Percentiles rank a stretch among this genome's conserved stretches.
Evolutionary conservation across 495 filamentous ascomycete species (phyloP).

Genomic region (Parachaetomium inaequale): DNA sequence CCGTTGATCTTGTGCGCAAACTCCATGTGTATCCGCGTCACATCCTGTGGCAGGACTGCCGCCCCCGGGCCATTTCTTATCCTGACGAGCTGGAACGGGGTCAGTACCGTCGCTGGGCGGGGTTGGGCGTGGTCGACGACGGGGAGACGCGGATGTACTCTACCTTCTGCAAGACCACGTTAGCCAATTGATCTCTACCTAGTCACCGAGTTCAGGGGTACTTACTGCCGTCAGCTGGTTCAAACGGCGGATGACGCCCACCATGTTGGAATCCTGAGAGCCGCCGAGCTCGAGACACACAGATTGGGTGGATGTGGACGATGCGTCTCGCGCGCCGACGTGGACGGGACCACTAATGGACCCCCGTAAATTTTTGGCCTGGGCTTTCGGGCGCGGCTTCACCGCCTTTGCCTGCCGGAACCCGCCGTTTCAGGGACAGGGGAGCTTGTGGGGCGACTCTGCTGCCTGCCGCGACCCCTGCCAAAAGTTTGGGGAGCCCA

Average conservation of each 20-base stretch:
- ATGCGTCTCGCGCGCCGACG: constrained; percentile 12
- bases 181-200: neutral
- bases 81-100: constrained; percentile 56
- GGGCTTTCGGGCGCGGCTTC: constrained; percentile 1
- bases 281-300: constrained; percentile 13
- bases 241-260: constrained; percentile 74
- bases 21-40: constrained; percentile 79
- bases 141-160: constrained; percentile 8
- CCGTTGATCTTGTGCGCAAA: constrained; percentile 63
- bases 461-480: constrained; percentile 22
- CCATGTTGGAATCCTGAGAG: constrained; percentile 56
- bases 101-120: constrained; percentile 20
- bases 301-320: constrained; percentile 11
- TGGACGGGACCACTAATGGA: neutral
- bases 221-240: constrained; percentile 72
- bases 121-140: constrained; percentile 11
- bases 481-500: neutral
- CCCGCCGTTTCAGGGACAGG: neutral
- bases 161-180: constrained; percentile 38
- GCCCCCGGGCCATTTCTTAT: constrained; percentile 78
- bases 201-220: constrained; percentile 22
- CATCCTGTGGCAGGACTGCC: constrained; percentile 69
- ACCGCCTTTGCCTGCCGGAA: constrained; percentile 32
- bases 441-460: neutral
- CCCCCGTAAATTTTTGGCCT: constrained; percentile 27